Percentiles rank a stretch among this genome's conserved stretches.
These are phyloP conservation scores for Botrytis sinoallii DNA, from an alignment of 2,329 filamentous ascomycete genomes.

Conservation along the genomic window DNA sequence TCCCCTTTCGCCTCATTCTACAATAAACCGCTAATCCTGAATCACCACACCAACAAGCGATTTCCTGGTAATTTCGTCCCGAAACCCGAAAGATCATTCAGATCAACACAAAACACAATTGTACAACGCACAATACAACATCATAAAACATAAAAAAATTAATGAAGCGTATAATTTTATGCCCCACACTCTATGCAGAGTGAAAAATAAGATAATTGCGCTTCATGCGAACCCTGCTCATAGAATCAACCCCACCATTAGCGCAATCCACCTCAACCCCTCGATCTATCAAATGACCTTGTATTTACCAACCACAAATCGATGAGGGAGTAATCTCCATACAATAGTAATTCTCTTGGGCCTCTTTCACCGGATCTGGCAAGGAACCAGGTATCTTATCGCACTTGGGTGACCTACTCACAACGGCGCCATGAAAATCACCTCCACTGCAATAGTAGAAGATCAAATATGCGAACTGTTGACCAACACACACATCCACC, in stretches of 20 bases:
- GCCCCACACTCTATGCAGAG: neutral
- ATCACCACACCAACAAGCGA: neutral
- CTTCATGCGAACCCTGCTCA: conserved; percentile 10
- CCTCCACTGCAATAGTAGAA: neutral
- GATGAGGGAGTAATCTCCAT: neutral
- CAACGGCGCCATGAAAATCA: neutral
- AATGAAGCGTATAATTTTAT: neutral
- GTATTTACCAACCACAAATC: neutral
- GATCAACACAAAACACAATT: neutral
- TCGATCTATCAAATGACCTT: neutral
- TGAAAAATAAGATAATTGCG: neutral
- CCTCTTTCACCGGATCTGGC: neutral
- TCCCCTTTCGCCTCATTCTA: neutral
- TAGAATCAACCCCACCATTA: neutral
- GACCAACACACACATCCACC: neutral
- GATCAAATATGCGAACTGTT: neutral
- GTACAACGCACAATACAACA: conserved; percentile 1
- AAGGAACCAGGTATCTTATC: neutral
- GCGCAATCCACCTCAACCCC: neutral
- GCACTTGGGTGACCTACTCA: neutral
- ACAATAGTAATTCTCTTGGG: neutral
- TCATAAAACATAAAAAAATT: neutral
- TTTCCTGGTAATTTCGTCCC: neutral
- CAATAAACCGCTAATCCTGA: neutral
- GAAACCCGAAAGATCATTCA: neutral